Evolutionary conservation across 2,329 filamentous ascomycete genomes (phyloP).

Genomic region (Sclerotinia borealis): DNA sequence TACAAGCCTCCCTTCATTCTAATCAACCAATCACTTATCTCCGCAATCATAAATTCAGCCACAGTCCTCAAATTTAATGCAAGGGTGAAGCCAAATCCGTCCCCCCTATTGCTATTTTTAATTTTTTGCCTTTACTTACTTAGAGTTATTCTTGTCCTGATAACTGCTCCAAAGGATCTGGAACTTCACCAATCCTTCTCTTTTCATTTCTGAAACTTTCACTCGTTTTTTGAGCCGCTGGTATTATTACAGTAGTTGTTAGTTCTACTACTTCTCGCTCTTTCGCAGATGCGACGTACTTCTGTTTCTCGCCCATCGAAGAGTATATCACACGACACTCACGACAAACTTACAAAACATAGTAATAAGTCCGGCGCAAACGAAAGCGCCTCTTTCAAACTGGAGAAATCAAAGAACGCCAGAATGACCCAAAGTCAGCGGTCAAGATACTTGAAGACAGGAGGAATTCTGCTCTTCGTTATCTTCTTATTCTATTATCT

Average conservation of each 20-base stretch:
- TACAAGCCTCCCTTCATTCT: background rate
- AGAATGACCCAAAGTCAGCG: slow-evolving; percentile 60
- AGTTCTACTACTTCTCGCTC: slow-evolving; percentile 12
- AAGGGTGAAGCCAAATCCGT: background rate
- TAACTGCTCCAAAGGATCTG: background rate
- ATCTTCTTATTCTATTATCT: slow-evolving; percentile 59
- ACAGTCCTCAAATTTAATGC: background rate
- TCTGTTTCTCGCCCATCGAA: slow-evolving; percentile 59
- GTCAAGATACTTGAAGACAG: slow-evolving; percentile 60
- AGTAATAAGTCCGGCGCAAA: slow-evolving; percentile 40
- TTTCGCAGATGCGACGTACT: slow-evolving; percentile 54
- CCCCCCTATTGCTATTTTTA: slow-evolving; percentile 16
- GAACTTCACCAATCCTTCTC: slow-evolving; percentile 5
- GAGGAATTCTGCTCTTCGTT: slow-evolving; percentile 53
- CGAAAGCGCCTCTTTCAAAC: slow-evolving; percentile 35
- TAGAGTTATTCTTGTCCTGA: background rate
- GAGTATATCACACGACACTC: slow-evolving; percentile 52
- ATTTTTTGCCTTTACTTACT: slow-evolving; percentile 10
- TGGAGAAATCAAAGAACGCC: slow-evolving; percentile 51
- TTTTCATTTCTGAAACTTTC: slow-evolving; percentile 4
- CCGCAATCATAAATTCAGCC: background rate
- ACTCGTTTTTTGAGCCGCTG: slow-evolving; percentile 6
- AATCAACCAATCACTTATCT: background rate
- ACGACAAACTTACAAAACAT: slow-evolving; percentile 62
- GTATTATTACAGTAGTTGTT: slow-evolving; percentile 5